Conservation (phyloP, 2,329 filamentous ascomycete species). For the Ophiosphaerella narmari region DNA sequence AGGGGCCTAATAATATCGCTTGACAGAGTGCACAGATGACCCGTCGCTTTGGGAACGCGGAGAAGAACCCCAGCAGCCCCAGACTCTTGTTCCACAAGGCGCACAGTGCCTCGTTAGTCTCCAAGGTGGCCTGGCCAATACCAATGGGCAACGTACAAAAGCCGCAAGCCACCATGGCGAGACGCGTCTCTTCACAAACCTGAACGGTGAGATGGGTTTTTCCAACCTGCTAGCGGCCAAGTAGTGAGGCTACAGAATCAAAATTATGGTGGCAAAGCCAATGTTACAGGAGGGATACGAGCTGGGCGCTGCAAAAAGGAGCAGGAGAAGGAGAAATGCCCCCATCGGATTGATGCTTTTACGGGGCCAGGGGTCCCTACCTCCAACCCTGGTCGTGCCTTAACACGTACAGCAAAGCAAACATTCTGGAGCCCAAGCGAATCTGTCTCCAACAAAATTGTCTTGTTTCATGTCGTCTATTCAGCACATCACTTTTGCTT, state of each 20-base stretch:
- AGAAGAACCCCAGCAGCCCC: slow-evolving; percentile 35
- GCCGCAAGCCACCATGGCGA: slow-evolving; percentile 15
- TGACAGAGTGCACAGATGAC: slow-evolving; percentile 28
- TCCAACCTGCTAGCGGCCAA: background rate
- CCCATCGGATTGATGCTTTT: too few species aligned
- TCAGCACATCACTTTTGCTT: slow-evolving; percentile 1
- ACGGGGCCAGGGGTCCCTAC: background rate
- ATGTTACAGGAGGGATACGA: background rate
- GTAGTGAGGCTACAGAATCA: slow-evolving; percentile 1
- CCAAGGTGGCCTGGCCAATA: background rate
- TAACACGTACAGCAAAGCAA: background rate
- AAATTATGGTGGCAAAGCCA: slow-evolving; percentile 1
- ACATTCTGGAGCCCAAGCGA: background rate
- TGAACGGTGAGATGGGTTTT: slow-evolving; percentile 6
- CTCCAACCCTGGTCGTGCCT: background rate
- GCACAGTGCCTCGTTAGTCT: slow-evolving; percentile 22
- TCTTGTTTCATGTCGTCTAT: background rate
- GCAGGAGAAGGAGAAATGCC: background rate
- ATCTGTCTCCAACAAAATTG: background rate
- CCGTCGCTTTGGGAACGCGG: slow-evolving; percentile 37
- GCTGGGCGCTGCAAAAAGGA: background rate
- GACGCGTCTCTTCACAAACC: slow-evolving; percentile 7
- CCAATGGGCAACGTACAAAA: slow-evolving; percentile 17
- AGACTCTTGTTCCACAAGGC: slow-evolving; percentile 24
- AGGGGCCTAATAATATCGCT: slow-evolving; percentile 33